A percentile compares a stretch with the other conserved stretches of the same genome.
phyloP scores from a whole-genome alignment of 345 rosid genomes.

The Eucalyptus virginea region DNA sequence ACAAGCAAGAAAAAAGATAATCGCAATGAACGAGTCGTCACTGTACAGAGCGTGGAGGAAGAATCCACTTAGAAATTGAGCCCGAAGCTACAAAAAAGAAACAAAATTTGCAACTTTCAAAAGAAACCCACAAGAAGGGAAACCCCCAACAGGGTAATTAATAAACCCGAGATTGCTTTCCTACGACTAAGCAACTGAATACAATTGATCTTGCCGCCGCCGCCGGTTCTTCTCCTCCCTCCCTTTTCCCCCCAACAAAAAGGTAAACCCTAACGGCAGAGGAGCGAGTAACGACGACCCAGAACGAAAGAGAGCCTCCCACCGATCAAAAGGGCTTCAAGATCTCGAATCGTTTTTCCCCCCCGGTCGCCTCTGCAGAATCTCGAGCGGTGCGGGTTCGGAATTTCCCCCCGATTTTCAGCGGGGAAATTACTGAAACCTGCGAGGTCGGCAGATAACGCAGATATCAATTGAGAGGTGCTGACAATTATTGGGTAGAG shows the following conservation, averaged over 20 bases:
- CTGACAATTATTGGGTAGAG: not conserved
- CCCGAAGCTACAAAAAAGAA: not conserved
- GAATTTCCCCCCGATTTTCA: not conserved
- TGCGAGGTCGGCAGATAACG: not conserved
- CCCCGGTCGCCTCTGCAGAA: not conserved
- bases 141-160: not conserved
- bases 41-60: not conserved
- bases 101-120: not conserved
- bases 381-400: not conserved
- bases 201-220: not conserved
- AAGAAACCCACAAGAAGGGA: not conserved
- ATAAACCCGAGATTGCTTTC: not conserved
- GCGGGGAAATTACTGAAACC: not conserved
- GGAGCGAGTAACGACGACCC: not conserved
- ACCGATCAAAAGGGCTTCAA: not conserved
- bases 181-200: not conserved
- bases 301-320: not conserved
- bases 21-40: not conserved
- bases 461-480: not conserved
- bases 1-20: not conserved
- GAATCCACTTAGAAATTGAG: not conserved
- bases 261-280: not conserved
- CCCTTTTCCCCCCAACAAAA: not conserved
- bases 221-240: not conserved
- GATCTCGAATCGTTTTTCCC: not conserved